Base-by-base conservation (phyloP, 106 monocot genomes). In the Dendrobium nobile region DNA sequence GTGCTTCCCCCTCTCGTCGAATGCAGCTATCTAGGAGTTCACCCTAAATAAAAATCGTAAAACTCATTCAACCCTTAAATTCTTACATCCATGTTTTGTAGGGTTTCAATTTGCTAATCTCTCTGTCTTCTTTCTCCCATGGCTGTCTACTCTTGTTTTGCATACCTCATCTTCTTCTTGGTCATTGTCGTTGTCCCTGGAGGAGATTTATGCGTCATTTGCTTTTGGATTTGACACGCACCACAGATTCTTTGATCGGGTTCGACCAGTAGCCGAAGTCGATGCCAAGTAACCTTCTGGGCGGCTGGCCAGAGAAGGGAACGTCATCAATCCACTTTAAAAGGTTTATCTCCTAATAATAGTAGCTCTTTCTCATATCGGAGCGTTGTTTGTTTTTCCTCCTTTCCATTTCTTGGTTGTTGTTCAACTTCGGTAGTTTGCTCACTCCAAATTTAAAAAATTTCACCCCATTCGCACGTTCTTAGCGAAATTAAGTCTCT, bases 241-340 rank as follows among this genome's bases (percentile, higher is more conserved):
- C 92, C 97, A 95, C 85, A 81, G 92, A 17, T 98, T 92, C 90
- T 98, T 94, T 27, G 75, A 77, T 67, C 70, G 33, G 47, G 88
- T 91, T 24, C 83, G 88, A 55, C 80, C 80, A 79, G 54, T 98
- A 90, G 94, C 77, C 78, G 7, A 81, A 92, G 55, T 64, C 84
- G 59, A 79, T 45, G 9, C 27, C 54, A 42, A 45, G 47, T 58
- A 55, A 55, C 17, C 41, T 54, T 27, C 83, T 61, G 40, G 84
- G 78, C 15, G 79, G 84, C 31, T 75, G 79, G 73, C 89, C 89
- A 56, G 77, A 87, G 77, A 55, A 40, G 20, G 85, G 80, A 56
- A 87, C 82, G 44, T 40, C 37, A 37, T 37, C 37, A 37, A 37
- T 37, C 37, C 37, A 37, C 37, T 37, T 37, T 37, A 37, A 37